phyloP scores from a whole-genome alignment of 805 yeast species.

The Wickerhamomyces tratensis region DNA sequence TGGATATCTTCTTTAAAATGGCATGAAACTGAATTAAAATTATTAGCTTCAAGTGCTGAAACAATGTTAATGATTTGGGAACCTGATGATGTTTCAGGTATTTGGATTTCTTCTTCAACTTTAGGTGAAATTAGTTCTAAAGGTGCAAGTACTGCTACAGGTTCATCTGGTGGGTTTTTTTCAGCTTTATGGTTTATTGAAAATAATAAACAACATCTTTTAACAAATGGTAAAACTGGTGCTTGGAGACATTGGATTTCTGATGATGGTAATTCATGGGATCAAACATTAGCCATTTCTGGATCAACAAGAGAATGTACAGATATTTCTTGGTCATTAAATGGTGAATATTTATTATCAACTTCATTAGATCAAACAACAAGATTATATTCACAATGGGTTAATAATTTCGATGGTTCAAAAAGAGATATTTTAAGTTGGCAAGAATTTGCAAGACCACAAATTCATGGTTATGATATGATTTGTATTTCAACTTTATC shows the following conservation, averaged over 20 bases:
- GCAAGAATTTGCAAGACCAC: constrained; percentile 95
- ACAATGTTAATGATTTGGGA: constrained; percentile 92
- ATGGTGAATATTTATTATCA: constrained; percentile 57
- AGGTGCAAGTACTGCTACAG: constrained; percentile 98
- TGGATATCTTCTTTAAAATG: constrained; percentile 86
- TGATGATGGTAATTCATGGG: constrained; percentile 27
- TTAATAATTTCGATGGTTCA: constrained; percentile 19
- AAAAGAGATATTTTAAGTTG: constrained; percentile 34
- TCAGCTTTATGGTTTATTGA: constrained; percentile 58
- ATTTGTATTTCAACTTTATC: constrained; percentile 58
- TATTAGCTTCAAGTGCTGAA: constrained; percentile 86
- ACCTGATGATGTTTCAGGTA: constrained; percentile 76
- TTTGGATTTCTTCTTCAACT: constrained; percentile 77
- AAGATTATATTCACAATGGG: constrained; percentile 66
- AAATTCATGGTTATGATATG: constrained; percentile 98
- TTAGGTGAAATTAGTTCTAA: constrained; percentile 89
- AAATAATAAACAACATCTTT: constrained; percentile 35
- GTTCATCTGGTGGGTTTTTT: constrained; percentile 77
- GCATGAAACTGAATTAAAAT: constrained; percentile 48
- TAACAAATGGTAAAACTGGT: constrained; percentile 89
- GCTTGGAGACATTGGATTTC: constrained; percentile 73
- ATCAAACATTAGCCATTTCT: constrained; percentile 47
- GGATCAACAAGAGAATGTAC: constrained; percentile 74
- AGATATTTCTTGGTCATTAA: constrained; percentile 65
- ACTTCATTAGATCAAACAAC: constrained; percentile 95